Base-by-base conservation (phyloP, 2,329 filamentous ascomycete genomes). In the Acrodontium crateriforme region DNA sequence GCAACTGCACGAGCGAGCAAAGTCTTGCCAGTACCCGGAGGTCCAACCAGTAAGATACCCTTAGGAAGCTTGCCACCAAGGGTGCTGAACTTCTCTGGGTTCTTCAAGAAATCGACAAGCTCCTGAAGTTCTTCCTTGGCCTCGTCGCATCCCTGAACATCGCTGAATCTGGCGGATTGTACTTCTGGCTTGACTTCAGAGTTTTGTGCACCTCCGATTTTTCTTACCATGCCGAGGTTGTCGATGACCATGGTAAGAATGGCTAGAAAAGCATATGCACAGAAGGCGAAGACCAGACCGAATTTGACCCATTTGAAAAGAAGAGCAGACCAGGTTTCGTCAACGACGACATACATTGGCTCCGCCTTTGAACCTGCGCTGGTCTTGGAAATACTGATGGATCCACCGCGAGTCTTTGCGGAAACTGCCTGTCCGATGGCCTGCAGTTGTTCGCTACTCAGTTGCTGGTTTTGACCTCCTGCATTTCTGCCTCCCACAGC, bases 101-200 rank as follows among this genome's bases (percentile, higher is more conserved):
- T 85, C 56, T 84, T 80, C 41, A 98, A 60, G 46, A 98, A 98
- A 45, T 98, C 89, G 25, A 98, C 87, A 29, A 98, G 73, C 56
- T 98, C 89, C 55, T 92, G 81, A 3, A 98, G 70, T 55, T 98
- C 89, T 46, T 98, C 91, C 61, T 95, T 98, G 39, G 89, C 89
- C 57, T 98, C 91, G 39, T 95, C 85, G 42, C 87, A 95, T 28
- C 89, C 89, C 51, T 98, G 89, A 5, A 98, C 89, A 52, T 98
- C 89, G 32, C 68, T 69, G 60, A 98, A 98, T 25, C 81, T 75
- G 12, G 84, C 84, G 33, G 71, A 94, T 53, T 98, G 89, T 44
- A 85, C 76, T 54, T 95, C 82, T 6, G 89, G 78, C 53, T 91
- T 87, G 36, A 85, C 84, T 57, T 98, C 84, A 35, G 79, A 81